Evolutionary conservation across 306 rosid genomes (phyloP), one percentile per base, ranked within the genome.

Genomic region (Quercus dentata): DNA sequence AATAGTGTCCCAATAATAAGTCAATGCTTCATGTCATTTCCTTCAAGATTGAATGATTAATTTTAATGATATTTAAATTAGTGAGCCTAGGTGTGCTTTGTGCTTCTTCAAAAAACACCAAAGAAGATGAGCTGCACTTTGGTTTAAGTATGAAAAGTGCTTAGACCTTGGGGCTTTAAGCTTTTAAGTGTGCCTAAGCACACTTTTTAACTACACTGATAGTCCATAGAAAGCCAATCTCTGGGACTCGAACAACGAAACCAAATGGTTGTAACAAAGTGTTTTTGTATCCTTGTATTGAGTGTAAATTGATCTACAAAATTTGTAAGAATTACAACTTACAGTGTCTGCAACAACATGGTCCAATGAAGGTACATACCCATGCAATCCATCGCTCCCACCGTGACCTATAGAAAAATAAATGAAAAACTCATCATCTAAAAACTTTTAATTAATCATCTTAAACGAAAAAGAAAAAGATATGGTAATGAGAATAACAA

Each of bases 311-410:
- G 30, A 33, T 70, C 4, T 11, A 30, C 57, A 46, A 59, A 18
- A 38, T 4, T 81, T 54, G 10, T 31, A 71, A 18, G 74, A 54
- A 8, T 6, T 63, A 28, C 3, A 19, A 67, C 97, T 77, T 88
- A 96, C 99, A n/a, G 93, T 91, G 85, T 96, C 99, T 61, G 97
- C 99, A 77, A 88, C 98, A 65, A 96, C 99, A 57, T 91, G 92
- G 84, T 96, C 99, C 79, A 96, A 97, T 64, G 99, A 93, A 54
- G 99, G 99, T 78, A 96, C 99, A 35, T 93, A 96, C 68, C 99
- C 99, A 65, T 96, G 99, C 86, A 96, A 85, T 83, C 99, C 99
- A 87, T 96, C 99, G 76, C 99, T 96, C 59, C 99, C 99, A 49
- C 99, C 99, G 71, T 96, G 99, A 86, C 99, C 99, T 96, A 77